A percentile compares a stretch with the other conserved stretches of the same genome.
Conservation (phyloP, 2,329 filamentous ascomycete species). For the Lasiodiplodia sp. region DNA sequence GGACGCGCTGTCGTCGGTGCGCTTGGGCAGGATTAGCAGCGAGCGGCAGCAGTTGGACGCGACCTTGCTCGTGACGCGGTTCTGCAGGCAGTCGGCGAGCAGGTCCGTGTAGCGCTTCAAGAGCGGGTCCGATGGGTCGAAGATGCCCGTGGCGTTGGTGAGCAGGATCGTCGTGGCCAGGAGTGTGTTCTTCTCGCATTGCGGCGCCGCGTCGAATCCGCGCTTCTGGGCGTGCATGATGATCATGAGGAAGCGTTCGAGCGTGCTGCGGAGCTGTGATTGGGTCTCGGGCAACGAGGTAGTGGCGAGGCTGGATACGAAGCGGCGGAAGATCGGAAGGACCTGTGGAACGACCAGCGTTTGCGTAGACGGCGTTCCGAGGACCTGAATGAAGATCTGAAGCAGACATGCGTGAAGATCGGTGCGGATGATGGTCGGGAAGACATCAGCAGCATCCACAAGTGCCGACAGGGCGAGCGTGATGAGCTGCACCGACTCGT, state of each 20-base stretch:
- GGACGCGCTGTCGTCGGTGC: constrained; percentile 40
- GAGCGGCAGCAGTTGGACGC: constrained; percentile 90
- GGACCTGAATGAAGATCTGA: constrained; percentile 93
- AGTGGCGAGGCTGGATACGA: constrained; percentile 76
- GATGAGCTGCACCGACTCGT: constrained; percentile 84
- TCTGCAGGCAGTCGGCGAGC: constrained; percentile 81
- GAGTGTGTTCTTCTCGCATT: constrained; percentile 92
- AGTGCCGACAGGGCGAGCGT: constrained; percentile 83
- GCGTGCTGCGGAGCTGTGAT: constrained; percentile 79
- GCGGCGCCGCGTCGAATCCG: constrained; percentile 77
- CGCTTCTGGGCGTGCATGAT: constrained; percentile 78
- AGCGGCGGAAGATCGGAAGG: constrained; percentile 89
- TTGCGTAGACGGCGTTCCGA: constrained; percentile 87
- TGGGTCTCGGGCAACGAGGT: constrained; percentile 57
- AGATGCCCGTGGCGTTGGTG: constrained; percentile 76
- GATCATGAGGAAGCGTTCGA: constrained; percentile 83
- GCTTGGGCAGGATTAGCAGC: constrained; percentile 70
- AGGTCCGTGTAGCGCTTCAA: constrained; percentile 79
- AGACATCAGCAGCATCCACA: constrained; percentile 93
- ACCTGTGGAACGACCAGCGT: constrained; percentile 87
- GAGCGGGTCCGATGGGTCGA: constrained; percentile 77
- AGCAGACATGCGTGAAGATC: constrained; percentile 96
- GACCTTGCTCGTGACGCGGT: constrained; percentile 84
- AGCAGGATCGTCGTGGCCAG: constrained; percentile 89
- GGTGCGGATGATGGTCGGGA: constrained; percentile 94